Conservation (phyloP, 441 rosid species). For the Croton setiger region DNA sequence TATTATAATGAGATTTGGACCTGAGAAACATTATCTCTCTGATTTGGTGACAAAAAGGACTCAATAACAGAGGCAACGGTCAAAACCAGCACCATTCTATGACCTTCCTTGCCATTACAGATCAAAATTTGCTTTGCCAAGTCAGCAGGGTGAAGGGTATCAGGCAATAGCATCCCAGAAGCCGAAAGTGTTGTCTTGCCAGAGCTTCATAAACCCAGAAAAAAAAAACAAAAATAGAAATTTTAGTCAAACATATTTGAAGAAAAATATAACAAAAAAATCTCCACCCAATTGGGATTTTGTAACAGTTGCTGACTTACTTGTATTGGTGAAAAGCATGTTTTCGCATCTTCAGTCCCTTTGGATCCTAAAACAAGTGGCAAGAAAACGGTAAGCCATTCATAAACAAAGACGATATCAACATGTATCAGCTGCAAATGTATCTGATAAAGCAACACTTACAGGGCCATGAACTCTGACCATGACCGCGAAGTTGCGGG, state of each 20-base stretch:
- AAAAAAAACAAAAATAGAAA: not conserved
- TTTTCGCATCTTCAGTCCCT: conserved; percentile 83
- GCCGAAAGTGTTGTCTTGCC: conserved; percentile 84
- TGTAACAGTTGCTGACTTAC: conserved; percentile 35
- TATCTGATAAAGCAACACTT: conserved; percentile 25
- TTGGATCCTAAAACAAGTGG: conserved; percentile 58
- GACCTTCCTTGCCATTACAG: conserved; percentile 23
- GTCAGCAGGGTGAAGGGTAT: conserved; percentile 34
- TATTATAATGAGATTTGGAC: conserved; percentile 30
- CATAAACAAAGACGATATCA: not conserved
- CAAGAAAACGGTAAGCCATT: not conserved
- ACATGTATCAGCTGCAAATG: not conserved
- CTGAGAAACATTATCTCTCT: conserved; percentile 49
- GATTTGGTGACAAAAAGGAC: conserved; percentile 55
- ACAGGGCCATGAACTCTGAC: conserved; percentile 86
- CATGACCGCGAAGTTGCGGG: conserved; percentile 60
- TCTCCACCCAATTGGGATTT: not conserved
- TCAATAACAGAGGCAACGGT: conserved; percentile 89
- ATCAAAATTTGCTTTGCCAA: conserved; percentile 35
- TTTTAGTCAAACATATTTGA: not conserved
- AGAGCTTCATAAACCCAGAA: conserved; percentile 45
- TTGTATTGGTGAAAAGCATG: conserved; percentile 86
- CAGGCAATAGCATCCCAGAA: conserved; percentile 77
- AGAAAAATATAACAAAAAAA: not conserved
- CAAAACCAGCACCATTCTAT: conserved; percentile 45